Percentiles rank a stretch among this genome's conserved stretches.
Evolutionary conservation across 495 filamentous ascomycete genomes (phyloP).

Genomic region (Xylaria intraflava): DNA sequence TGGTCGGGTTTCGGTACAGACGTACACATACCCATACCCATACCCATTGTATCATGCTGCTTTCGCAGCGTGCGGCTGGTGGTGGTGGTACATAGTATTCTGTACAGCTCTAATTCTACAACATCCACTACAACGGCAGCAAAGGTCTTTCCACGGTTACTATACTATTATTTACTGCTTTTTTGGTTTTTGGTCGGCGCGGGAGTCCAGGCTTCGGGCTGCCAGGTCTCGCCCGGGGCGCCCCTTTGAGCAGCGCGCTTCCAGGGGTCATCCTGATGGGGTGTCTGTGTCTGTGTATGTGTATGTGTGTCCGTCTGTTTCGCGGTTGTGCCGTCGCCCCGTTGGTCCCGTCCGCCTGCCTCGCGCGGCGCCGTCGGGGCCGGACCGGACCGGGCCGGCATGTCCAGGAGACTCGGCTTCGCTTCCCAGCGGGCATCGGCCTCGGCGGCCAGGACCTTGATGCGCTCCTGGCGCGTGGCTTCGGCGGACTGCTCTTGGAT

Average conservation of each 20-base stretch:
- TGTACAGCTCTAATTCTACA: conserved; percentile 2
- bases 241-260: conserved; percentile 34
- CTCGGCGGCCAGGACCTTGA: conserved; percentile 67
- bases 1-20: neutral
- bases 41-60: neutral
- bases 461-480: conserved; percentile 53
- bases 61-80: neutral
- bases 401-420: conserved; percentile 46
- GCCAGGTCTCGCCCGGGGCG: conserved; percentile 65
- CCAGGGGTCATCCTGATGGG: conserved; percentile 53
- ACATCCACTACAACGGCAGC: neutral
- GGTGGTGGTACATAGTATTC: conserved; percentile 7
- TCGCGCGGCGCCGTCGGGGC: conserved; percentile 13
- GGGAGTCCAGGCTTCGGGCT: conserved; percentile 68
- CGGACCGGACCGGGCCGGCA: conserved; percentile 13
- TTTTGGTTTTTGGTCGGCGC: conserved; percentile 25
- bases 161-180: conserved; percentile 17
- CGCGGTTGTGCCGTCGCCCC: conserved; percentile 13
- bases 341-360: neutral
- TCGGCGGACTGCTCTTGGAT: conserved; percentile 71
- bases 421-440: conserved; percentile 84
- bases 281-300: conserved; percentile 16
- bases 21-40: neutral
- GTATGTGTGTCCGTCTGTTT: conserved; percentile 12
- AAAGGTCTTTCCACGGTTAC: neutral